A percentile compares a stretch with the other conserved stretches of the same genome.
Conservation (phyloP, 805 yeast species). For the Blastobotrys attinorum region DNA sequence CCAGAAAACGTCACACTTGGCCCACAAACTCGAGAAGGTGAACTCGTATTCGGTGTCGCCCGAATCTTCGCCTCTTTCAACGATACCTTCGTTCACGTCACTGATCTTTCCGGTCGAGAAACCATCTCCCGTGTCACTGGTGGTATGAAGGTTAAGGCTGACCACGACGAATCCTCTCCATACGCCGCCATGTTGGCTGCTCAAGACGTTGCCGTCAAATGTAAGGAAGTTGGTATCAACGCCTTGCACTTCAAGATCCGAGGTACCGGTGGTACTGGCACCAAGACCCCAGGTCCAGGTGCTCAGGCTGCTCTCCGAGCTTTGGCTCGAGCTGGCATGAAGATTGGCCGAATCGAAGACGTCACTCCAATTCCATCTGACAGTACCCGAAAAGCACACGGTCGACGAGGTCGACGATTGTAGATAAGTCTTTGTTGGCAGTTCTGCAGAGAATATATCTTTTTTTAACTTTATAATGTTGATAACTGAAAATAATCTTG, state of each 20-base stretch:
- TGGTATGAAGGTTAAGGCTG: slow-evolving; percentile 99
- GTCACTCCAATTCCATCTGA: slow-evolving; percentile 99
- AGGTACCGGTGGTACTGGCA: slow-evolving; percentile 99
- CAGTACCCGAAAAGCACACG: slow-evolving; percentile 99
- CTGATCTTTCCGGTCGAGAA: slow-evolving; percentile 99
- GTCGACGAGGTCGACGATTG: slow-evolving; percentile 99
- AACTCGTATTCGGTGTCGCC: slow-evolving; percentile 99
- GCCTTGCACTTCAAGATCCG: slow-evolving; percentile 99
- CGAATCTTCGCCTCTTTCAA: slow-evolving; percentile 99
- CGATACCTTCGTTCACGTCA: slow-evolving; percentile 99
- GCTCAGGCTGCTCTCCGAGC: slow-evolving; percentile 99
- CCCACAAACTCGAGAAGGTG: slow-evolving; percentile 90
- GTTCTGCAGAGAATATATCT: neutral
- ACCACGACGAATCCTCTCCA: slow-evolving; percentile 99
- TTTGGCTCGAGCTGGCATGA: slow-evolving; percentile 98
- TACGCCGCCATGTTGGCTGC: slow-evolving; percentile 99
- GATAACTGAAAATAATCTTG: too few relatives aligned
- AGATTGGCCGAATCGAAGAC: slow-evolving; percentile 99
- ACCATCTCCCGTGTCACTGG: slow-evolving; percentile 99
- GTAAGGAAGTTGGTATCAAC: slow-evolving; percentile 99
- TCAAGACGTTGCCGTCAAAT: slow-evolving; percentile 97
- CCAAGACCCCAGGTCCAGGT: slow-evolving; percentile 99
- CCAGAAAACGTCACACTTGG: slow-evolving; percentile 47
- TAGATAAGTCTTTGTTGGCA: slow-evolving; percentile 22
- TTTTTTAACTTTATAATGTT: too few relatives aligned